Base-by-base conservation (phyloP, 371 early-diverging fungal genomes). In the Coemansia sp. region DNA sequence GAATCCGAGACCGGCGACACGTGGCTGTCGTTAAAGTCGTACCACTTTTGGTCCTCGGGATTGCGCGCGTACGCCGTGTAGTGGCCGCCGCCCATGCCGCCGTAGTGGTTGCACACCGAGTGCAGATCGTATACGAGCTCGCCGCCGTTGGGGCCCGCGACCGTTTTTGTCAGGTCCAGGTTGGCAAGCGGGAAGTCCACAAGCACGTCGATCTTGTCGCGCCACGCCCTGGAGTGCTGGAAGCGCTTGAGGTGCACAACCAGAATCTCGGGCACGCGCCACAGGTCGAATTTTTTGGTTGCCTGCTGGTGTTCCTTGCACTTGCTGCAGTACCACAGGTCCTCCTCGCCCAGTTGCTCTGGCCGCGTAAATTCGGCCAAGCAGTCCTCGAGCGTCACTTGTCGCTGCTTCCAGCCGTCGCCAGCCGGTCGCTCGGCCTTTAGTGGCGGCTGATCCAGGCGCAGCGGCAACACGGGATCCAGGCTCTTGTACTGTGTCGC, bases 201-300 rank as follows among this genome's bases (percentile, higher is more conserved):
- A 30, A 87, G 56, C 2, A 79, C 85, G 61, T 91, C 92, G 62
- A 96, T 87, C 78, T 98, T 98, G 57, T 91, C 89, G 38, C 91
- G 83, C 80, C 87, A 87, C 1, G 83, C 76, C 26, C 91, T 82
- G 9, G 86, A 78, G 53, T 87, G 90, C 26, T 88, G 85, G 68
- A 95, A 95, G 35, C 97, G 87, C 77, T 96, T 96, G 50, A 96
- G 78, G 61, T 94, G 95, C 45, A 96, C 88, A 0, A 96, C 92
- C 32, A 96, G 77, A 55, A 90, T 86, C 68, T 92, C 91, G 6
- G 98, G 96, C 36, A 89, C 78, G 2, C 85, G 82, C 90, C 91
- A 92, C 31, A 94, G 79, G 69, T 94, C 93, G 35, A 93, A 80
- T 62, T 93, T 91, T 76, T 94, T 94, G 52, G 85, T 87, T 1